These are phyloP conservation scores for Lactifluus hygrophoroides DNA, from an alignment of 768 basidiomycete species.

Conservation along the genomic window DNA sequence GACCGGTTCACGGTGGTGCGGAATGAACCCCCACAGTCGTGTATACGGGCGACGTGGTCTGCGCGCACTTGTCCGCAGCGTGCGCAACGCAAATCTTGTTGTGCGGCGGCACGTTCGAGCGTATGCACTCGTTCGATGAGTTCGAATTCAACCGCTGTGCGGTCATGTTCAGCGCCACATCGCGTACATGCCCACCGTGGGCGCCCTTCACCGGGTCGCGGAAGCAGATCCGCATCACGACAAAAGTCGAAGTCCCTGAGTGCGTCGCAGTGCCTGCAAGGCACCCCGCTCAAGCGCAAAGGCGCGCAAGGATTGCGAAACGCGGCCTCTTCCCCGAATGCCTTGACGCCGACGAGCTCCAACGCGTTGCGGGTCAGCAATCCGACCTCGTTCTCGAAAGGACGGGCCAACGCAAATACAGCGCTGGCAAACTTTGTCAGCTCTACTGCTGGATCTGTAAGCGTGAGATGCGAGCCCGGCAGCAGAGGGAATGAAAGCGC, in stretches of 20 bases:
- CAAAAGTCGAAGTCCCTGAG: slow-evolving; percentile 94
- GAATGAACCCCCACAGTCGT: slow-evolving; percentile 83
- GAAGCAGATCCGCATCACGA: slow-evolving; percentile 77
- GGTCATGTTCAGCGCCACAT: slow-evolving; percentile 85
- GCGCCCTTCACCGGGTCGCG: slow-evolving; percentile 40
- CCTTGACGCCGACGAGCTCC: slow-evolving; percentile 77
- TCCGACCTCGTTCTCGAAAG: slow-evolving; percentile 81
- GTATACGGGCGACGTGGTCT: slow-evolving; percentile 78
- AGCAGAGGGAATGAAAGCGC: slow-evolving; percentile 77
- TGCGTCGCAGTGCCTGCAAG: slow-evolving; percentile 79
- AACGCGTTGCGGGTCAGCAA: slow-evolving; percentile 83
- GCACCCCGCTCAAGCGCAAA: slow-evolving; percentile 74
- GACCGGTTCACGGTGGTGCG: slow-evolving; percentile 61
- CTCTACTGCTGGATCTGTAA: slow-evolving; percentile 78
- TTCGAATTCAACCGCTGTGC: slow-evolving; percentile 76
- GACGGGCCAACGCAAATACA: slow-evolving; percentile 66
- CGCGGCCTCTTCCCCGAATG: slow-evolving; percentile 76
- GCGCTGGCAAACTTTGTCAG: slow-evolving; percentile 84
- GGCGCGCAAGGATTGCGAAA: slow-evolving; percentile 93
- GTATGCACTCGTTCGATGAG: slow-evolving; percentile 68
- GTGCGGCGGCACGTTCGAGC: slow-evolving; percentile 66
- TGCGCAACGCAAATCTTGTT: slow-evolving; percentile 83
- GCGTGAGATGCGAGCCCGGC: slow-evolving; percentile 75
- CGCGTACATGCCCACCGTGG: slow-evolving; percentile 58
- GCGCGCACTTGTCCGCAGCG: slow-evolving; percentile 89